Conservation (phyloP, 164 flowering plant genomes). For the Sedum album region DNA sequence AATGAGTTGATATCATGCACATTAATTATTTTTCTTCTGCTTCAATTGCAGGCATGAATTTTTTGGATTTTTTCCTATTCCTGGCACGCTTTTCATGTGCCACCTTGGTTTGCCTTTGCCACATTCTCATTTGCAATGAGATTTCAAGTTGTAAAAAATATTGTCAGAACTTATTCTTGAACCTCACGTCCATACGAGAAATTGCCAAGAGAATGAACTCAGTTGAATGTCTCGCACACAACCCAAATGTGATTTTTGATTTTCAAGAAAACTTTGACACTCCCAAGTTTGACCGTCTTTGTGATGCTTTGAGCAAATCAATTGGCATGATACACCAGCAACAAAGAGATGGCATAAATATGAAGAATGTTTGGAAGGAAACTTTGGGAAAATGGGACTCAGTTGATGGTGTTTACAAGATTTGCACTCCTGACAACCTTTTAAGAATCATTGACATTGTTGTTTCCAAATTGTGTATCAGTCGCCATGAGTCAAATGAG, state of each 20-base stretch:
- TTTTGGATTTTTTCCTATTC: slow-evolving; percentile 62
- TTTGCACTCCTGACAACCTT: slow-evolving; percentile 42
- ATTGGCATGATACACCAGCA: slow-evolving; percentile 28
- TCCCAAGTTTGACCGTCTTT: slow-evolving; percentile 41
- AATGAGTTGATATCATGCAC: not conserved
- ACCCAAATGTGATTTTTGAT: slow-evolving; percentile 22
- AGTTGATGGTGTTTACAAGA: slow-evolving; percentile 14
- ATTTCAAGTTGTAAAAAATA: slow-evolving; percentile 3
- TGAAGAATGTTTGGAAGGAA: slow-evolving; percentile 12
- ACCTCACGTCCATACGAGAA: slow-evolving; percentile 34
- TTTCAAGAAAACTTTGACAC: slow-evolving; percentile 27
- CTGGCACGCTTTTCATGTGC: slow-evolving; percentile 48
- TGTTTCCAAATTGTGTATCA: slow-evolving; percentile 18
- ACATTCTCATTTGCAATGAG: slow-evolving; percentile 13
- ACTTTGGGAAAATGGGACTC: slow-evolving; percentile 15
- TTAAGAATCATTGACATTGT: slow-evolving; percentile 30
- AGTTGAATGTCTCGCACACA: slow-evolving; percentile 8
- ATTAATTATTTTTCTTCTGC: not conserved
- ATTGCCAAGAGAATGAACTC: slow-evolving; percentile 45
- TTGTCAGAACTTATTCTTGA: slow-evolving; percentile 29
- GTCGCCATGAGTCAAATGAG: slow-evolving; percentile 11
- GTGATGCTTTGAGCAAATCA: slow-evolving; percentile 18
- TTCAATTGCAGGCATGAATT: slow-evolving; percentile 76
- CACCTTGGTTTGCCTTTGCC: slow-evolving; percentile 38
- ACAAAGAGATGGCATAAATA: slow-evolving; percentile 7